Evolutionary conservation across 2,329 filamentous ascomycete genomes (phyloP), one percentile per base, ranked within the genome.

Genomic region (Dactylellina leptospora): DNA sequence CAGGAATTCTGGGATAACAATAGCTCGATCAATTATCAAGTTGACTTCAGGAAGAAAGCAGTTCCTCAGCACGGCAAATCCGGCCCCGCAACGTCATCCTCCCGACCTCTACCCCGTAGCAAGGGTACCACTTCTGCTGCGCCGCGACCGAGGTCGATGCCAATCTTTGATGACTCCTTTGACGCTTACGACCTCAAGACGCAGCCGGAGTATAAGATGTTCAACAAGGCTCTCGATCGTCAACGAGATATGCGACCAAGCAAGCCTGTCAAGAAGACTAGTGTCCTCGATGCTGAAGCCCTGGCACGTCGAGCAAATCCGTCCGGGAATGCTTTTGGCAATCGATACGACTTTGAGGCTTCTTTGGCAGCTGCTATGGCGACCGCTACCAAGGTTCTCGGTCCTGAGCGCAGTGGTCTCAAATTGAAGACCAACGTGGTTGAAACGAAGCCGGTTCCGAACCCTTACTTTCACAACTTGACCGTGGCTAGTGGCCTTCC

Each of bases 1-100:
- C 85, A 89, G 74, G 93, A 97, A 77, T 91, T 87, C 80, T 99
- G 95, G 95, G 95, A 99, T 81, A 99, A 93, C 84, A 99, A 99
- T 79, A 83, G 84, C 76, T 83, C 84, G 27, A 86, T 87, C 80
- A 97, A 99, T 81, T 99, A 95, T 82, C 93, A 97, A 80, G 86
- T 97, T 60, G 92, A 96, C 79, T 99, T 99, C 82, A 84, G 84
- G 75, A 96, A 93, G 84, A 92, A 91, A 82, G 81, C 85, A 75
- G 85, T 90, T 72, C 82, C 85, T 16, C 84, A 84, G 76, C 86
- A 81, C 73, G 79, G 79, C 25, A 78, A 77, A 75, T 69, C 71
- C 55, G 75, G 73, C 25, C 47, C 59, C 25, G 80, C 82, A 8
- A 82, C 84, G 40, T 83, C 85, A 44, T 80, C 85, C 8, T 77